Percentiles rank a stretch among this genome's conserved stretches.
These are phyloP conservation scores for Saxophila tyrrhenica DNA, from an alignment of 495 filamentous ascomycete species.

Conservation along the genomic window DNA sequence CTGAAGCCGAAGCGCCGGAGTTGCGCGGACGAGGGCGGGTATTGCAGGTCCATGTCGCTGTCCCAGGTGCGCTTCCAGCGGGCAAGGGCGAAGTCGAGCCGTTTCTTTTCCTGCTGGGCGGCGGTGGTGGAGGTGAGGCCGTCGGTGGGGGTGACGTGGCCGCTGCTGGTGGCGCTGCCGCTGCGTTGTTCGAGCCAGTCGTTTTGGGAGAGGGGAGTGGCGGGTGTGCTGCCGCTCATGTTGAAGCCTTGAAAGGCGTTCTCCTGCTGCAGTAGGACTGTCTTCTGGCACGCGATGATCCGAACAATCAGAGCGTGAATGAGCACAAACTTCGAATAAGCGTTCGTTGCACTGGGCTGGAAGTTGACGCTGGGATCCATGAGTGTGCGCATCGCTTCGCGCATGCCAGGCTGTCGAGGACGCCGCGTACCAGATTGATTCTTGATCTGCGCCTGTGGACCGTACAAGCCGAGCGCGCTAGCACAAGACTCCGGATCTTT, in stretches of 20 bases:
- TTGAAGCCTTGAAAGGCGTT: slow-evolving; percentile 6
- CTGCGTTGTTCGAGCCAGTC: slow-evolving; percentile 34
- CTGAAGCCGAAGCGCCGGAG: slow-evolving; percentile 49
- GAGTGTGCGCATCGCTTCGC: slow-evolving; percentile 41
- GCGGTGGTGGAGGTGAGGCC: background rate
- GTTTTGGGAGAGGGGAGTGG: slow-evolving; percentile 37
- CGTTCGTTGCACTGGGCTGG: slow-evolving; percentile 46
- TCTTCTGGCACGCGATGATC: slow-evolving; percentile 23
- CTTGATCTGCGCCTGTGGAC: slow-evolving; percentile 31
- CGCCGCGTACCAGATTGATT: slow-evolving; percentile 48
- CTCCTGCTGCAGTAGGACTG: slow-evolving; percentile 7
- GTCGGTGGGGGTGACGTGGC: slow-evolving; percentile 39
- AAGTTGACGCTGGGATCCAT: slow-evolving; percentile 41
- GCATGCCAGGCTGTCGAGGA: slow-evolving; percentile 48
- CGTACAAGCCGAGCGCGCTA: slow-evolving; percentile 46
- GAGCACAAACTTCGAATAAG: slow-evolving; percentile 58
- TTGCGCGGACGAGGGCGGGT: slow-evolving; percentile 36
- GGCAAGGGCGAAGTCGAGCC: slow-evolving; percentile 38
- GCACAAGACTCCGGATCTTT: slow-evolving; percentile 42
- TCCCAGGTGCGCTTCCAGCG: slow-evolving; percentile 59
- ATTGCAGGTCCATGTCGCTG: slow-evolving; percentile 50
- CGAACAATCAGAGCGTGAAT: slow-evolving; percentile 47
- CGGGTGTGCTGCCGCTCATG: slow-evolving; percentile 25
- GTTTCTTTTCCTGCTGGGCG: slow-evolving; percentile 18
- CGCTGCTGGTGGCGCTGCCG: slow-evolving; percentile 33